Base-by-base conservation (phyloP, 768 basidiomycete genomes). In the Boletus rex-veris region DNA sequence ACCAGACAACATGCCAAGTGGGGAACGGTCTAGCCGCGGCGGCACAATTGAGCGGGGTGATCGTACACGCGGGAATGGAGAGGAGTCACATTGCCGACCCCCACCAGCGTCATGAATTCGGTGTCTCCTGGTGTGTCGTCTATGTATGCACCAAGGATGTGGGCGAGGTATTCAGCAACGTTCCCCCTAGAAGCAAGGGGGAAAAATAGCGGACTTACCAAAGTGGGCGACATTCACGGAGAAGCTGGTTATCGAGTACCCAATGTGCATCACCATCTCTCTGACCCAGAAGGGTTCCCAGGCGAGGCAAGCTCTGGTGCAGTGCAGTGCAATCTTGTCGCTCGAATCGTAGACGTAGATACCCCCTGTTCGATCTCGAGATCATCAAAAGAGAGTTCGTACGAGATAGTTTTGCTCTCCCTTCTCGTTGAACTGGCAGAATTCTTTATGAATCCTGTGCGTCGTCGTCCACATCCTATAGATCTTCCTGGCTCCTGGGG, bases 321-420 rank as follows among this genome's bases (percentile, higher is more conserved):
- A 84, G 53, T 79, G 75, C 60, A 85, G 80, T 73, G 75, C 77
- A 31, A 85, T 62, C 37, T 76, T 59, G 2, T 64, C 55, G 36
- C 82, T 82, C 66, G 80, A 81, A 64, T 85, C 84, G 16, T 85
- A 71, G 19, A 85, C 75, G 64, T 81, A 85, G 1, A 81, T 80
- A 33, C 81, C 80, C 7, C 84, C 52, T 75, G 73, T 15, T 77
- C 64, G 50, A 85, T 69, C 66, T 77, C 83, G 19, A 75, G 55
- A 8, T 74, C 74, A 11, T 70, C 72, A 0, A 74, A 65, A 4
- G 71, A 60, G 11, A 85, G 78, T 64, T 84, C 77, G 48, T 80
- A 75, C 10, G 84, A 75, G 38, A 80, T 69, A 18, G 77, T 64
- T 18, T 21, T 61, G 44, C 45, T 53, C 62, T 39, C 48, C 19